Evolutionary conservation across 345 rosid species (phyloP).

Genomic region (Rubroshorea leprosula): DNA sequence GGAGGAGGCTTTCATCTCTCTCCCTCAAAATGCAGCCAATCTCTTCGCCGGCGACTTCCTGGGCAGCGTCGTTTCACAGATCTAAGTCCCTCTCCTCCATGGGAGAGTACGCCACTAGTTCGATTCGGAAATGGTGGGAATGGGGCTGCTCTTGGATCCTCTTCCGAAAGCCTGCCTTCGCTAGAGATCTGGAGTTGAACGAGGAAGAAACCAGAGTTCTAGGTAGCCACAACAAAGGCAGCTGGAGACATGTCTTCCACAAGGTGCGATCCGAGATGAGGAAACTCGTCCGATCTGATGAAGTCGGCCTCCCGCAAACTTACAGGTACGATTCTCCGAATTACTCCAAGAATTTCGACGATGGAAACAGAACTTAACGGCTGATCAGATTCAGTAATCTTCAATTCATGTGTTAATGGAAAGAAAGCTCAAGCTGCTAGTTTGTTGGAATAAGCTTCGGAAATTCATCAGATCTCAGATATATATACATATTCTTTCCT

Average conservation of each 20-base stretch:
- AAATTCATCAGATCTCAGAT: not conserved
- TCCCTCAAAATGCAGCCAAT: conserved; percentile 48
- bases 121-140: conserved; percentile 76
- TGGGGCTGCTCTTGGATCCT: conserved; percentile 89
- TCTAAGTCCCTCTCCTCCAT: conserved; percentile 62
- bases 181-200: conserved; percentile 77
- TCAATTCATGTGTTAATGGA: not conserved
- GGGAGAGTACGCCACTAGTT: conserved; percentile 52
- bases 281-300: conserved; percentile 45
- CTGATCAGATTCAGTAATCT: not conserved
- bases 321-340: conserved; percentile 43
- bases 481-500: not conserved
- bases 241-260: conserved; percentile 74
- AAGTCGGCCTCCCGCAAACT: conserved; percentile 56
- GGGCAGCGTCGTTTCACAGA: conserved; percentile 38
- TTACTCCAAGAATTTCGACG: conserved; percentile 43
- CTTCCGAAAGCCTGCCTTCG: conserved; percentile 61
- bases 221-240: conserved; percentile 62
- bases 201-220: conserved; percentile 59
- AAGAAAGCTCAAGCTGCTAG: not conserved
- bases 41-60: conserved; percentile 30
- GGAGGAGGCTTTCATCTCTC: conserved; percentile 78
- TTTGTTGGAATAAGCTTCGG: not conserved
- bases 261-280: conserved; percentile 60
- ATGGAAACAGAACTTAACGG: conserved; percentile 1